phyloP scores from a whole-genome alignment of 139 green algal genomes.

The Bryopsis sp. region DNA sequence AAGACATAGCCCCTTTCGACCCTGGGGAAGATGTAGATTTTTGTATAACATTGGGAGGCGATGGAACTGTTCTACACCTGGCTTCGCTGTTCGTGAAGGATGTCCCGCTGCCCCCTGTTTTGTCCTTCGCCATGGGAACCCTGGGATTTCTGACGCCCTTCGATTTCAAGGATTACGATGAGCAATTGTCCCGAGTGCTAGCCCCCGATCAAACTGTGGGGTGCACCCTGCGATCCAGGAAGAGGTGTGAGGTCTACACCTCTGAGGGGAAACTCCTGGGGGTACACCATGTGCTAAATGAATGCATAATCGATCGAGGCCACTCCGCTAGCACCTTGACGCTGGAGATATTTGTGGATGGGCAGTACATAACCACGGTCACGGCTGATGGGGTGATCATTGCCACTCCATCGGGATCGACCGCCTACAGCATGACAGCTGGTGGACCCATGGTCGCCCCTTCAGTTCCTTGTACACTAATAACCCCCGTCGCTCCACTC shows the following conservation, averaged over 20 bases:
- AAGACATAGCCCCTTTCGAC: slow-evolving; percentile 28
- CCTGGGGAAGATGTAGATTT: slow-evolving; percentile 51
- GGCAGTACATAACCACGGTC: slow-evolving; percentile 59
- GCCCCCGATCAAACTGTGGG: slow-evolving; percentile 49
- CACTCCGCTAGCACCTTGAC: slow-evolving; percentile 52
- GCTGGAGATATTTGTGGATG: slow-evolving; percentile 74
- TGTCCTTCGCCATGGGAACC: slow-evolving; percentile 85
- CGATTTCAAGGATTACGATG: slow-evolving; percentile 44
- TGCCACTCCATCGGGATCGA: slow-evolving; percentile 71
- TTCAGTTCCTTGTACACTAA: slow-evolving; percentile 71
- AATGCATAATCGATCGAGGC: slow-evolving; percentile 63
- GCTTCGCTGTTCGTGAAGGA: slow-evolving; percentile 70
- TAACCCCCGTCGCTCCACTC: slow-evolving; percentile 79
- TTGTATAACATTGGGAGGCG: slow-evolving; percentile 67
- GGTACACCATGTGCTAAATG: slow-evolving; percentile 74
- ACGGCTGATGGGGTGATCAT: slow-evolving; percentile 84
- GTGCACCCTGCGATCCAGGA: slow-evolving; percentile 75
- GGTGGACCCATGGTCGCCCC: slow-evolving; percentile 81
- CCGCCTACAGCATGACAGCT: slow-evolving; percentile 78
- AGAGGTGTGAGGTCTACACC: slow-evolving; percentile 54
- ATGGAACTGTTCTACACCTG: slow-evolving; percentile 76
- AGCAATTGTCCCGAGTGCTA: slow-evolving; percentile 46
- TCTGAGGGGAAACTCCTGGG: slow-evolving; percentile 33
- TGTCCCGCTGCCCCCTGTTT: slow-evolving; percentile 63
- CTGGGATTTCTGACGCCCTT: slow-evolving; percentile 89